Evolutionary conservation across 2,329 filamentous ascomycete genomes (phyloP).

Genomic region (Diaporthe destruens): DNA sequence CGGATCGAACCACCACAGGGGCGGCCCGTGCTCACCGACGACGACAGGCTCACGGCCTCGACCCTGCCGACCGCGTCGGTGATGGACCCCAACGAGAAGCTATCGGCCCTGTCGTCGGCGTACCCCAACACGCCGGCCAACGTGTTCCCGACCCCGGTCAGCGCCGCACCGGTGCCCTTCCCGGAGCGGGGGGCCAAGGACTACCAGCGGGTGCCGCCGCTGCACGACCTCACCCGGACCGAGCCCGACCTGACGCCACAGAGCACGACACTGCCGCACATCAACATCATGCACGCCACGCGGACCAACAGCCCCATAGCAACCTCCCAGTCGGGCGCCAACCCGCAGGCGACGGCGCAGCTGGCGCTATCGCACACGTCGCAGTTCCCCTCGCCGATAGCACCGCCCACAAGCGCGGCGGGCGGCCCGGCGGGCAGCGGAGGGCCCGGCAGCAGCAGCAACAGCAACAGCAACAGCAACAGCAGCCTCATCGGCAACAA

Average conservation of each 20-base stretch:
- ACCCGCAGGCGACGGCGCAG: slow-evolving; percentile 67
- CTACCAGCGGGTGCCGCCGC: slow-evolving; percentile 70
- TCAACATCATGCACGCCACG: slow-evolving; percentile 66
- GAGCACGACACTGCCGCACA: slow-evolving; percentile 66
- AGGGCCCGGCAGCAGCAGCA: not conserved
- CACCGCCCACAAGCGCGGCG: slow-evolving; percentile 51
- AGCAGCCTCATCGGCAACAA: not conserved
- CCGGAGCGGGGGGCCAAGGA: slow-evolving; percentile 65
- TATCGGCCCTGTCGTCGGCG: slow-evolving; percentile 66
- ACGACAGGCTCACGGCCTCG: slow-evolving; percentile 70
- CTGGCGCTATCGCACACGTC: slow-evolving; percentile 67
- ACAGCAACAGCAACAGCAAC: too few relatives aligned
- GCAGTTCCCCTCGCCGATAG: slow-evolving; percentile 56
- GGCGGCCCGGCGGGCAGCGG: slow-evolving; percentile 23
- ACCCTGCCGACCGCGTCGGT: slow-evolving; percentile 70
- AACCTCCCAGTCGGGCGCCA: slow-evolving; percentile 57
- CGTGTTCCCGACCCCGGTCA: slow-evolving; percentile 73
- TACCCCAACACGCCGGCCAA: slow-evolving; percentile 64
- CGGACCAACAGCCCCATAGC: slow-evolving; percentile 62
- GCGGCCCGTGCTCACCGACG: slow-evolving; percentile 66
- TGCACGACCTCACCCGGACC: slow-evolving; percentile 69
- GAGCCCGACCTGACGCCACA: slow-evolving; percentile 68
- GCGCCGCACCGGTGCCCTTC: slow-evolving; percentile 61
- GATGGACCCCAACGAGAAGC: slow-evolving; percentile 67
- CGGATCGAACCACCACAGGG: slow-evolving; percentile 74